Evolutionary conservation across 176 grass and related monocot genomes (phyloP).

Genomic region (Oryza meyeriana): DNA sequence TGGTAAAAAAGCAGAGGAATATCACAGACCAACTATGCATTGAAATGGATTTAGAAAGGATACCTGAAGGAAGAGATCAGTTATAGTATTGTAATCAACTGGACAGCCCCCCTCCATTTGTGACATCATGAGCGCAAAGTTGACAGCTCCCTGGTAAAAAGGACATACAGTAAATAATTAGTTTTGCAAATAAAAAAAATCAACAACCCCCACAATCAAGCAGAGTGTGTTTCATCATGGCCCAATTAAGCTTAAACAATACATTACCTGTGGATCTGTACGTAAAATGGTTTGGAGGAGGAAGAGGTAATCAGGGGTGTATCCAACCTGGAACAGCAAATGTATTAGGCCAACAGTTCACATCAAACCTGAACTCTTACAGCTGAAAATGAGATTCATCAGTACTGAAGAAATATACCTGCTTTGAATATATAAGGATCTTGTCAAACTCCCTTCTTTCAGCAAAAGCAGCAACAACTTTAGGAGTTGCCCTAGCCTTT

Average conservation of each 20-base stretch:
- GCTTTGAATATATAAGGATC: conserved; percentile 92
- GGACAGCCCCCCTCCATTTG: conserved; percentile 98
- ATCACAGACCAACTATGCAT: conserved; percentile 24
- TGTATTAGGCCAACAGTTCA: conserved; percentile 21
- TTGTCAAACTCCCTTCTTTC: conserved; percentile 92
- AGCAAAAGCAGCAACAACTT: conserved; percentile 99
- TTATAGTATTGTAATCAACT: conserved; percentile 97
- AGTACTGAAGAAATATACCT: conserved; percentile 45
- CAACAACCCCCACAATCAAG: conserved; percentile 12
- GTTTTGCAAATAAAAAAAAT: conserved; percentile 13
- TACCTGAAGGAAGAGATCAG: conserved; percentile 99
- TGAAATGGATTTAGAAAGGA: conserved; percentile 16
- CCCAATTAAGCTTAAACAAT: background rate
- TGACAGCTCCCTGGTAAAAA: conserved; percentile 72
- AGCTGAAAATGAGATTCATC: background rate
- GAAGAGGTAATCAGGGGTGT: conserved; percentile 92
- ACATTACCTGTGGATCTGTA: conserved; percentile 86
- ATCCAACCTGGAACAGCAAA: conserved; percentile 72
- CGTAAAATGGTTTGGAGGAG: conserved; percentile 93
- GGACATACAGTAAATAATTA: conserved; percentile 2
- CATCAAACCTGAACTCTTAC: conserved; percentile 26
- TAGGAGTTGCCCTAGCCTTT: conserved; percentile 98
- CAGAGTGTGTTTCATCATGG: background rate
- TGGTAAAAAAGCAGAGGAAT: background rate
- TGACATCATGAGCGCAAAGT: conserved; percentile 99